phyloP scores from a whole-genome alignment of 495 filamentous ascomycete species.

The Penicillium turbatum region DNA sequence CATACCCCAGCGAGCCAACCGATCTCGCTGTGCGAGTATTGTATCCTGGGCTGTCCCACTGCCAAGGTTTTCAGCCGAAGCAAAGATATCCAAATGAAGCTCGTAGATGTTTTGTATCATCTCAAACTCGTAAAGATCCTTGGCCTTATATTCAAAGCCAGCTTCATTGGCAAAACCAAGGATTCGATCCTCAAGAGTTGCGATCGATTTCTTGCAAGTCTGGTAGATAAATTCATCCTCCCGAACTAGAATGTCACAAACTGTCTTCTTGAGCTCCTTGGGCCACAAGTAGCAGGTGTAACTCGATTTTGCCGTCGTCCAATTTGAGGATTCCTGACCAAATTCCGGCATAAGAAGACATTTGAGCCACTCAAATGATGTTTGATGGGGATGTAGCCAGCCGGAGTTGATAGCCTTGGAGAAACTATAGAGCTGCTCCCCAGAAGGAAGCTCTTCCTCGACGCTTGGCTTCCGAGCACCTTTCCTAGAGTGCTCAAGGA shows the following conservation, averaged over 20 bases:
- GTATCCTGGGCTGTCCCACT: slow-evolving; percentile 60
- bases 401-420: slow-evolving; percentile 47
- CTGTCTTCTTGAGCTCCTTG: slow-evolving; percentile 61
- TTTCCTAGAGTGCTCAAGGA: slow-evolving; percentile 73
- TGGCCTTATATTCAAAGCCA: slow-evolving; percentile 27
- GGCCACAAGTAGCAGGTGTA: slow-evolving; percentile 70
- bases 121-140: slow-evolving; percentile 33
- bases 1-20: slow-evolving; percentile 69
- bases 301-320: slow-evolving; percentile 37
- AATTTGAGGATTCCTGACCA: slow-evolving; percentile 20
- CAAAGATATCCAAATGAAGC: slow-evolving; percentile 82
- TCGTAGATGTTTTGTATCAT: slow-evolving; percentile 80
- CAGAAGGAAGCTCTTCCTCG: slow-evolving; percentile 52
- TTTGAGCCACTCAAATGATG: slow-evolving; percentile 61
- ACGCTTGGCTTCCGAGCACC: slow-evolving; percentile 48
- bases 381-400: slow-evolving; percentile 58
- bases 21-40: slow-evolving; percentile 58
- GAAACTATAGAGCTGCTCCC: slow-evolving; percentile 55
- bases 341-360: slow-evolving; percentile 48
- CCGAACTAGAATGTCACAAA: slow-evolving; percentile 62
- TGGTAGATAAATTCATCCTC: slow-evolving; percentile 66
- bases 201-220: slow-evolving; percentile 45
- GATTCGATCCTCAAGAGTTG: slow-evolving; percentile 29
- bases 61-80: slow-evolving; percentile 68
- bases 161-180: slow-evolving; percentile 21